Evolutionary conservation across 495 filamentous ascomycete genomes (phyloP).

Genomic region (Melanomma pulvis-pyrius): DNA sequence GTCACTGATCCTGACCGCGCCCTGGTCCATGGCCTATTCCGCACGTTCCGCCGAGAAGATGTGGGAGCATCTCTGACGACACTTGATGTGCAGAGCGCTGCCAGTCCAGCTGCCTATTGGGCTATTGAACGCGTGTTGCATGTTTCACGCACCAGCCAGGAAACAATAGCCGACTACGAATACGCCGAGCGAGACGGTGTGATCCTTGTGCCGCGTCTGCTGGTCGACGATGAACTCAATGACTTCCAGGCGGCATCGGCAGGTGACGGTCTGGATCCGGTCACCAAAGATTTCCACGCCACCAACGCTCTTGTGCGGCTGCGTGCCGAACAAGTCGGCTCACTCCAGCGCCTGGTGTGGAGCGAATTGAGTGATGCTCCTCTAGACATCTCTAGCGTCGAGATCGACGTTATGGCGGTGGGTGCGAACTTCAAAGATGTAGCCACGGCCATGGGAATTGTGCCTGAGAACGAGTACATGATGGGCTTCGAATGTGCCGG

Average conservation of each 20-base stretch:
- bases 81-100: conserved; percentile 43
- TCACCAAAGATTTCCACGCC: conserved; percentile 1
- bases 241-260: conserved; percentile 5
- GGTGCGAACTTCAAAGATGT: conserved; percentile 23
- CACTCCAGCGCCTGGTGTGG: conserved; percentile 5
- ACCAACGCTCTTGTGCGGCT: background rate
- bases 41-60: conserved; percentile 43
- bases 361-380: conserved; percentile 11
- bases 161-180: background rate
- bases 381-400: background rate
- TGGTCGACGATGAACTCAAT: conserved; percentile 8
- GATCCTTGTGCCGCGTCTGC: background rate
- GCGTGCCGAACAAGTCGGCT: conserved; percentile 3
- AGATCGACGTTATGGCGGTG: conserved; percentile 3
- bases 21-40: conserved; percentile 41
- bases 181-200: conserved; percentile 19
- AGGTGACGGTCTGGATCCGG: background rate
- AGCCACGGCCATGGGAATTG: background rate
- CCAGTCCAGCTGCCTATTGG: conserved; percentile 16
- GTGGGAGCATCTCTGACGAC: conserved; percentile 35
- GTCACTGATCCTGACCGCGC: conserved; percentile 43
- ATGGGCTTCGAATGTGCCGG: conserved; percentile 24
- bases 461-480: conserved; percentile 8
- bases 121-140: conserved; percentile 36
- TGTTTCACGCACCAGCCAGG: background rate